Percentiles rank a stretch among this genome's conserved stretches.
Conservation (phyloP, 495 filamentous ascomycete species). For the Neurospora sp. region DNA sequence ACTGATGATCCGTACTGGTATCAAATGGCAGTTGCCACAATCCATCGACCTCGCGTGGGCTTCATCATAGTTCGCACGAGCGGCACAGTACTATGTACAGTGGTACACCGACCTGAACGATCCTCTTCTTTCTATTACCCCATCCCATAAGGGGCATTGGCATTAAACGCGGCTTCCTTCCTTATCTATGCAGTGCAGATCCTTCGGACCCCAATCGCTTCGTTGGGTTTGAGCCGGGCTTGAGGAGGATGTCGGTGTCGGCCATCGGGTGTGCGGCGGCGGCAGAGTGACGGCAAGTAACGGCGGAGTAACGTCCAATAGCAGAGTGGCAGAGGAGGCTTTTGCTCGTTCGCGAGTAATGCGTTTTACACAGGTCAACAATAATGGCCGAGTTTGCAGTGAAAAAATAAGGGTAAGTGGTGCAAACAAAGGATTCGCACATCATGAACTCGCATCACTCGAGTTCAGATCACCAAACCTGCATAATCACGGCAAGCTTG, state of each 20-base stretch:
- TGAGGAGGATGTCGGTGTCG: neutral
- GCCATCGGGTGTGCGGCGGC: neutral
- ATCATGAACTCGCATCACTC: neutral
- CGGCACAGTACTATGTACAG: neutral
- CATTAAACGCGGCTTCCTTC: neutral
- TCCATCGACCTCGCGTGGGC: neutral
- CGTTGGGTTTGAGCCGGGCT: neutral
- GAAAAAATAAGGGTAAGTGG: neutral
- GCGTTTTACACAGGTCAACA: neutral
- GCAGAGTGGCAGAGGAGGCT: neutral
- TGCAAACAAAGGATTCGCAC: neutral
- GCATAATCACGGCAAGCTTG: neutral
- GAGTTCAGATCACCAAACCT: neutral
- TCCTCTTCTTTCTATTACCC: neutral
- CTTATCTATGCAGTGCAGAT: neutral
- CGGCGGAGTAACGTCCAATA: neutral
- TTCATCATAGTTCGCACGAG: neutral
- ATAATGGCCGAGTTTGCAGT: neutral
- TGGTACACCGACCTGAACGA: neutral
- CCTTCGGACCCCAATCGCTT: neutral
- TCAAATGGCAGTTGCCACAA: neutral
- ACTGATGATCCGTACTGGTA: neutral
- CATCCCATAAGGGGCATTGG: neutral
- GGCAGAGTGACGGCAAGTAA: neutral
- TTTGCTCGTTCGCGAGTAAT: neutral